These are phyloP conservation scores for Talaromyces sp. DNA, from an alignment of 2,329 filamentous ascomycete genomes.

Conservation along the genomic window DNA sequence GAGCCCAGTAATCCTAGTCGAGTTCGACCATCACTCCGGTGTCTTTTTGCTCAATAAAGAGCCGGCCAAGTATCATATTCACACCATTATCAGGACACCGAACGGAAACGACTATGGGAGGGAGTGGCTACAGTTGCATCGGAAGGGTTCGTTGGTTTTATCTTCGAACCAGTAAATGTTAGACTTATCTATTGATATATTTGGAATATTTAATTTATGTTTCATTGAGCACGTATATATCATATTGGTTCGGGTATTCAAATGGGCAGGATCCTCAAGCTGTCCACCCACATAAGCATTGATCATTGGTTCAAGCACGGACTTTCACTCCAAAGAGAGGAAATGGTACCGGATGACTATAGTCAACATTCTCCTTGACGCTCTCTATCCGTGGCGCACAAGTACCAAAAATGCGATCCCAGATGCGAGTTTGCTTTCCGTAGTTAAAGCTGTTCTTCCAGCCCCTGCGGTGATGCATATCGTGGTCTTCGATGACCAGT, in stretches of 20 bases:
- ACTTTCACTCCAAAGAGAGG: conserved; percentile 16
- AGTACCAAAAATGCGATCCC: conserved; percentile 29
- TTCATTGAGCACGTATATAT: not conserved
- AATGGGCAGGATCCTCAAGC: no score
- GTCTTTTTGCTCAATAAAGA: no score
- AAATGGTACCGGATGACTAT: conserved; percentile 15
- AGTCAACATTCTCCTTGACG: conserved; percentile 22
- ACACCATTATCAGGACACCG: no score
- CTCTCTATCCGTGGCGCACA: conserved; percentile 29
- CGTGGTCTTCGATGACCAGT: conserved; percentile 36
- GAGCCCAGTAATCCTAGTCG: no score
- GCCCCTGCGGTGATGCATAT: conserved; percentile 29
- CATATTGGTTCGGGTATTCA: not conserved
- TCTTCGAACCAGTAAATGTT: not conserved
- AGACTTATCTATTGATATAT: not conserved
- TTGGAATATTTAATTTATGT: not conserved
- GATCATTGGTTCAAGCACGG: not conserved
- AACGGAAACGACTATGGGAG: no score
- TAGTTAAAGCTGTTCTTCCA: conserved; percentile 31
- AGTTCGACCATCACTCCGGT: no score
- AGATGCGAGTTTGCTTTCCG: conserved; percentile 30
- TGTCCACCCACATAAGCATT: not conserved
- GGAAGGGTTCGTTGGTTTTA: no score
- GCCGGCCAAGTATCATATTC: no score
- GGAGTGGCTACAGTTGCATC: no score